Base-by-base conservation (phyloP, 257 asterid genomes). In the Salvia rosmarinus region DNA sequence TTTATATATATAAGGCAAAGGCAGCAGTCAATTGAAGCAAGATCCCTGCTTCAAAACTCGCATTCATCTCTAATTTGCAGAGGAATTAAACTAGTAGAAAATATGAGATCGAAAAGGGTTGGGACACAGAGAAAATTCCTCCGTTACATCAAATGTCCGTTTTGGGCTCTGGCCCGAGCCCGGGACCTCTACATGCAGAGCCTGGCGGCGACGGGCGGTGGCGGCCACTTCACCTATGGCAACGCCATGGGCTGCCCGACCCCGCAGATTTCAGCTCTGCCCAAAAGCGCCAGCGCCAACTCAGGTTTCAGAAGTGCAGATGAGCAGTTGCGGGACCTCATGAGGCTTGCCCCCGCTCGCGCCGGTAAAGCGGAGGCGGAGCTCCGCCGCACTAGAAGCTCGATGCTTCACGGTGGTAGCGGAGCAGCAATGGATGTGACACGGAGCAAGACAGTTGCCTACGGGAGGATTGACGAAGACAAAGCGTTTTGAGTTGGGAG, bases 221-320 rank as follows among this genome's bases (percentile, higher is more conserved):
- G 44, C 35, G 35, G 68, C 67, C 6, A 0, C 14, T 17, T 62
- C 37, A 62, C 13, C 51, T 62, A 4, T 58, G 71, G 71, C 71
- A 65, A 44, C 58, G 9, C 71, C 71, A 23, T 65, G 71, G 71
- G 71, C 10, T 65, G 71, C 57, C 71, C 71, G 14, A 65, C 71
- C 16, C 71, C 57, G 42, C 70, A 64, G 4, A 14, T 64, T 28
- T 7, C 68, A 1, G 8, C 2, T 11, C 32, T 37, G 9, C 70
- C 70, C 8, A 9, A 46, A 16, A 59, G 68, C 51, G 4, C 12
- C 40, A 47, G 28, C 58, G 40, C 32, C 28, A 65, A 0, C 25
- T 44, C 56, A 10, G 25, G 12, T 14, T 23, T 30, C 57, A 46
- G 14, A 43, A 65, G 40, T 1, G 56, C 40, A 0, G 55, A 21